phyloP scores from a whole-genome alignment of 768 basidiomycete genomes.

The Suillus luteus region DNA sequence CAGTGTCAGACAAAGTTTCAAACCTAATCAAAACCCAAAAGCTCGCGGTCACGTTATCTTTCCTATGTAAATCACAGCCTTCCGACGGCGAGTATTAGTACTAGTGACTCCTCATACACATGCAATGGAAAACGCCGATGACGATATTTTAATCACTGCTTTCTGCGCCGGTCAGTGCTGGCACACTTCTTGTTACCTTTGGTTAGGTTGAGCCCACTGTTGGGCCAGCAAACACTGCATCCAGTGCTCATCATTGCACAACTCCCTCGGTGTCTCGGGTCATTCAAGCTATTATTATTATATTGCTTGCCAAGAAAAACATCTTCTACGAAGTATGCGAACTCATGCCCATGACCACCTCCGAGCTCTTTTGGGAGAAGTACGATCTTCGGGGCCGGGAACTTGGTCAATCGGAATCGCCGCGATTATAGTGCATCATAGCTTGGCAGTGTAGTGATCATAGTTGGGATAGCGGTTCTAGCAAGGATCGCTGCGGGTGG shows the following conservation, averaged over 20 bases:
- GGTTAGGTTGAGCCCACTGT: background rate
- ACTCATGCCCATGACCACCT: background rate
- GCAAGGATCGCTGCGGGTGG: background rate
- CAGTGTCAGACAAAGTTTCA: background rate
- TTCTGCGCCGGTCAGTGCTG: background rate
- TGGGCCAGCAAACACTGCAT: background rate
- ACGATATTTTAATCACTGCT: background rate
- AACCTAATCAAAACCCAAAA: background rate
- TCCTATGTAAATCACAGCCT: background rate
- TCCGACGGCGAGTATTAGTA: background rate
- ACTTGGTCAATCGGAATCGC: background rate
- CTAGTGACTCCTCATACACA: background rate
- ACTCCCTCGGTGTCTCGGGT: background rate
- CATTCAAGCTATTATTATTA: background rate
- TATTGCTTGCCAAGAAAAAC: background rate
- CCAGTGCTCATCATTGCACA: background rate
- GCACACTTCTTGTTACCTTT: conserved; percentile 1
- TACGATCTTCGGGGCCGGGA: background rate
- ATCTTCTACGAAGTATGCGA: background rate
- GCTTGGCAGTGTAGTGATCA: background rate
- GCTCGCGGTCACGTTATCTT: background rate
- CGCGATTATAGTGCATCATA: background rate
- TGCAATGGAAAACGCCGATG: background rate
- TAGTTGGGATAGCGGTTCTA: background rate
- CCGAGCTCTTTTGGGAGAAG: background rate